Conservation (phyloP, 139 green algal species). For the Haematococcus sp. region DNA sequence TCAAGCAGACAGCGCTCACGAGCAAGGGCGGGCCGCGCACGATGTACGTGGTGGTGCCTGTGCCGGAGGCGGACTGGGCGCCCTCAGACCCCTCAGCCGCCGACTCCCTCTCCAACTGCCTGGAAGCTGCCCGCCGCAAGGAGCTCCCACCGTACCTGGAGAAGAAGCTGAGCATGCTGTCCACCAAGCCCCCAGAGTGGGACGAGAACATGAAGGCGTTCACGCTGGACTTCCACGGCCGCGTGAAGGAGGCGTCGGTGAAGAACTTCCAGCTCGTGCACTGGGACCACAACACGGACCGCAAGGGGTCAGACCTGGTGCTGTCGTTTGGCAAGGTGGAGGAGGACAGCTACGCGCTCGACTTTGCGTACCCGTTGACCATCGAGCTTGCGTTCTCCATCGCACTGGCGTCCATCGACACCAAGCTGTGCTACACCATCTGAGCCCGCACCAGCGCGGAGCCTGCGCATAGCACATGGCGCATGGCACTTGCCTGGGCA, state of each 20-base stretch:
- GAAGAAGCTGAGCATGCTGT: slow-evolving; percentile 41
- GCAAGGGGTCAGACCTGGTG: slow-evolving; percentile 55
- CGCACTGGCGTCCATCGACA: slow-evolving; percentile 48
- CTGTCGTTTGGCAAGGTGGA: slow-evolving; percentile 81
- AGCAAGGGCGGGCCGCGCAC: slow-evolving; percentile 28
- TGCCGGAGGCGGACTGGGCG: slow-evolving; percentile 22
- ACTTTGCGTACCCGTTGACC: slow-evolving; percentile 81
- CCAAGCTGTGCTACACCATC: slow-evolving; percentile 56
- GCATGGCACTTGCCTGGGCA: no score
- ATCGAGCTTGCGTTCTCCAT: slow-evolving; percentile 77
- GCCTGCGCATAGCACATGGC: no score
- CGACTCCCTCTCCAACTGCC: slow-evolving; percentile 27
- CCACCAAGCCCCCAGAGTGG: slow-evolving; percentile 40
- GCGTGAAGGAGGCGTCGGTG: slow-evolving; percentile 81
- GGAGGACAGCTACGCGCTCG: slow-evolving; percentile 83
- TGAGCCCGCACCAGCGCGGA: slow-evolving; percentile 6
- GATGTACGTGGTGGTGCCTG: slow-evolving; percentile 31
- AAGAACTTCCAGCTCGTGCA: slow-evolving; percentile 97
- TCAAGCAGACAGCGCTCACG: slow-evolving; percentile 37
- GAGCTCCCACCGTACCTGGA: slow-evolving; percentile 40
- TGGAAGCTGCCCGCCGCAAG: slow-evolving; percentile 31
- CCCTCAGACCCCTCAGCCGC: slow-evolving; percentile 11
- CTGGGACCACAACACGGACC: slow-evolving; percentile 62
- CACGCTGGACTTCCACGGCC: slow-evolving; percentile 94
- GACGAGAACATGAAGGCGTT: slow-evolving; percentile 62